phyloP scores from a whole-genome alignment of 202 grass and related monocot genomes.

The Eragrostis tef region DNA sequence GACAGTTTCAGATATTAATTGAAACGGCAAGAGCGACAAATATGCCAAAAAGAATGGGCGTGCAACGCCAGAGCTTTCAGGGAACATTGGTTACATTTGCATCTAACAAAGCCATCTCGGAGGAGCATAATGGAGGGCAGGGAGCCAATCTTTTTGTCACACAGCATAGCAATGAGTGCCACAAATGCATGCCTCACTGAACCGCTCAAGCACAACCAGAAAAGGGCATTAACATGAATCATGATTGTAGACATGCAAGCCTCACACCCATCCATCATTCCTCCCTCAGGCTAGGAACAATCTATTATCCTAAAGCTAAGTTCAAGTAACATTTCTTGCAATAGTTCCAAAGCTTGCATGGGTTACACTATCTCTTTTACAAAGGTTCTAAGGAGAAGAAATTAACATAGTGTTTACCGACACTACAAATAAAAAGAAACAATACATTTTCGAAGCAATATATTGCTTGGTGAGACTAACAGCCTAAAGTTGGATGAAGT shows the following conservation, averaged over 20 bases:
- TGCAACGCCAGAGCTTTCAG: background rate
- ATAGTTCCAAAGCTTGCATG: constrained; percentile 41
- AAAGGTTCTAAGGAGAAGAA: constrained; percentile 16
- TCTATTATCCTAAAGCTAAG: constrained; percentile 41
- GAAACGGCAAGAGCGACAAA: background rate
- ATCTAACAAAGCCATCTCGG: background rate
- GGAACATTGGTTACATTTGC: background rate
- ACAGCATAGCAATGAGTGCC: constrained; percentile 31
- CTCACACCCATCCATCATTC: constrained; percentile 43
- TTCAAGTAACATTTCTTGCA: constrained; percentile 43
- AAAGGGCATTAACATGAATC: constrained; percentile 47
- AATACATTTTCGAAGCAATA: constrained; percentile 4
- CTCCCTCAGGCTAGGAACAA: constrained; percentile 45
- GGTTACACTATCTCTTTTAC: constrained; percentile 29
- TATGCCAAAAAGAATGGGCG: background rate
- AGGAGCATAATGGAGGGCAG: constrained; percentile 19
- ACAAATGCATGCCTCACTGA: constrained; percentile 48
- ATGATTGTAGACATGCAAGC: constrained; percentile 47
- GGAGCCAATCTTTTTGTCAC: constrained; percentile 6
- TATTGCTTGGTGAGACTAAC: constrained; percentile 38
- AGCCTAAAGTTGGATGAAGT: constrained; percentile 38
- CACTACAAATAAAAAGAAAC: background rate
- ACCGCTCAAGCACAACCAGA: constrained; percentile 45
- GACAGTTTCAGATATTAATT: no score
- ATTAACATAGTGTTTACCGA: constrained; percentile 42